Percentiles rank a stretch among this genome's conserved stretches.
Conservation (phyloP, 495 filamentous ascomycete species). For the Lasiosphaeris hirsuta region DNA sequence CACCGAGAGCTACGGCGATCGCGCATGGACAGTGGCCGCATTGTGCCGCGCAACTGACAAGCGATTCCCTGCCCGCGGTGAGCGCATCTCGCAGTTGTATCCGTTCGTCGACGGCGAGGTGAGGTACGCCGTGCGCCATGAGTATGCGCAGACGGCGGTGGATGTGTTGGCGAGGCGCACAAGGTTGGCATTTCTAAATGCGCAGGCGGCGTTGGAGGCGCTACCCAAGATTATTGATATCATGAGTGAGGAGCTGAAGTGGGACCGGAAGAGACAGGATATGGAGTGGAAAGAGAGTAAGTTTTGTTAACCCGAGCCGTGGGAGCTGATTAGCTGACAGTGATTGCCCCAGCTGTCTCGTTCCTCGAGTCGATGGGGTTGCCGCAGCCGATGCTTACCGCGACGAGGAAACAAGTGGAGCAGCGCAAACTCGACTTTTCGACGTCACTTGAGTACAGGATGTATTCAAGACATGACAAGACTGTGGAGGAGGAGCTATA, state of each 20-base stretch:
- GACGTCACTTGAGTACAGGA: constrained; percentile 64
- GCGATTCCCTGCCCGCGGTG: constrained; percentile 84
- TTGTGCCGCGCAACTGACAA: constrained; percentile 75
- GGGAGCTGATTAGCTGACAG: not conserved
- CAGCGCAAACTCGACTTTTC: constrained; percentile 67
- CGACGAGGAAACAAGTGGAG: constrained; percentile 75
- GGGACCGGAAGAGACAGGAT: constrained; percentile 71
- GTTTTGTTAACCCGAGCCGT: constrained; percentile 8
- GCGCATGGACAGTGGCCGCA: constrained; percentile 91
- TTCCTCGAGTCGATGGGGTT: constrained; percentile 88
- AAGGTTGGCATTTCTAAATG: constrained; percentile 89
- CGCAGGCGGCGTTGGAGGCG: constrained; percentile 89
- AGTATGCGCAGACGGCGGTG: constrained; percentile 91
- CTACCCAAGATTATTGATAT: constrained; percentile 87
- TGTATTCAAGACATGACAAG: constrained; percentile 68
- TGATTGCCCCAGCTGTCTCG: constrained; percentile 44
- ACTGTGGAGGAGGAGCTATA: constrained; percentile 21
- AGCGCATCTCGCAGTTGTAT: constrained; percentile 77
- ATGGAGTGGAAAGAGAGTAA: constrained; percentile 78
- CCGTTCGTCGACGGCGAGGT: constrained; percentile 97
- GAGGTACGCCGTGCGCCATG: constrained; percentile 81
- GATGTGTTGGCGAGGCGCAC: constrained; percentile 89
- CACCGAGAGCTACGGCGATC: constrained; percentile 85
- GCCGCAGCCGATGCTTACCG: constrained; percentile 66
- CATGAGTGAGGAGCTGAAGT: constrained; percentile 85